These are phyloP conservation scores for Lunasporangiospora selenospora DNA, from an alignment of 192 early-diverging fungal genomes.

Conservation along the genomic window DNA sequence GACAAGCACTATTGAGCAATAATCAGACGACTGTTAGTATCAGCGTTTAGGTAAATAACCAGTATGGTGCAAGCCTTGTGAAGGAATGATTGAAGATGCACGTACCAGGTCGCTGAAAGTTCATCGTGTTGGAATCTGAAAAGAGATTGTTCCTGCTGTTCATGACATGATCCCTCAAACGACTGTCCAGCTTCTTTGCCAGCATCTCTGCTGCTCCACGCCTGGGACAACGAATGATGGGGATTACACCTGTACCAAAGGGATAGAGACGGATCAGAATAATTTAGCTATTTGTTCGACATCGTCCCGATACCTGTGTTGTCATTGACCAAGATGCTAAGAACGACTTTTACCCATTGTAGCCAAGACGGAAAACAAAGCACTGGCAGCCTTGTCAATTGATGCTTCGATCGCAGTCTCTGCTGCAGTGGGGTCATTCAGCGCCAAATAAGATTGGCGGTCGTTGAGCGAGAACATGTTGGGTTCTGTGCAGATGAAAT, in stretches of 20 bases:
- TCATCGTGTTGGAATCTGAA: conserved; percentile 62
- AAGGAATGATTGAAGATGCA: background rate
- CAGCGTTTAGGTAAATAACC: background rate
- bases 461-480: conserved; percentile 94
- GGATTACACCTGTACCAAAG: conserved; percentile 79
- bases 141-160: conserved; percentile 90
- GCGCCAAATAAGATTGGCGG: conserved; percentile 73
- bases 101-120: conserved; percentile 73
- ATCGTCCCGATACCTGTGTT: background rate
- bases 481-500: conserved; percentile 91
- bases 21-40: background rate
- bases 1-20: conserved; percentile 67
- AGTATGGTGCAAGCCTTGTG: background rate
- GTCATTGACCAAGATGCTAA: conserved; percentile 4
- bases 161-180: conserved; percentile 90
- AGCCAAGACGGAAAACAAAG: conserved; percentile 90
- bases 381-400: conserved; percentile 79
- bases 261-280: background rate
- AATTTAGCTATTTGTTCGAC: background rate
- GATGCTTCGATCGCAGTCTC: conserved; percentile 84
- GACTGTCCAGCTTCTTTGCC: conserved; percentile 86
- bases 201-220: conserved; percentile 96
- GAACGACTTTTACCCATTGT: conserved; percentile 88
- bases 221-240: conserved; percentile 88
- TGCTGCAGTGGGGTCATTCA: conserved; percentile 85